These are phyloP conservation scores for Trichoderma brevicompactum DNA, from an alignment of 2,329 filamentous ascomycete species.

Conservation along the genomic window DNA sequence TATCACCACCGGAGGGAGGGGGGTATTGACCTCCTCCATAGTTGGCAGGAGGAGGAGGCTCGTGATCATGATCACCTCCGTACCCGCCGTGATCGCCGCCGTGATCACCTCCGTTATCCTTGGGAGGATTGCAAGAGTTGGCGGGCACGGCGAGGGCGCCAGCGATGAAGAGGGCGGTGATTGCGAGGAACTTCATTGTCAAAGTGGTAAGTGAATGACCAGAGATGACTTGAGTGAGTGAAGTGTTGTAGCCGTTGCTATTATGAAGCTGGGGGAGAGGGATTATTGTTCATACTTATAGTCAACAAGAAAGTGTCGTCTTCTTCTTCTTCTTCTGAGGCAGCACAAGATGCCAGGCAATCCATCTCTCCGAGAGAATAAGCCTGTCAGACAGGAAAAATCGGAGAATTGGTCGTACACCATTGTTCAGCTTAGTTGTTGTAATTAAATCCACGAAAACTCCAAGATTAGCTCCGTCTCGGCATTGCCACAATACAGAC, in stretches of 20 bases:
- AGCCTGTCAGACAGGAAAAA: neutral
- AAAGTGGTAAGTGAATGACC: neutral
- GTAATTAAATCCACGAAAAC: slow-evolving; percentile 14
- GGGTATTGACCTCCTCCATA: neutral
- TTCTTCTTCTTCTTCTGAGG: neutral
- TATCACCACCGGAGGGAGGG: neutral
- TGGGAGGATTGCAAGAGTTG: neutral
- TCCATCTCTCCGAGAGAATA: neutral
- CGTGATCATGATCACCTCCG: neutral
- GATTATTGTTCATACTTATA: slow-evolving; percentile 9
- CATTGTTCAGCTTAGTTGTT: neutral
- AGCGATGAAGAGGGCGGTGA: slow-evolving; percentile 22
- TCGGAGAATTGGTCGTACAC: neutral
- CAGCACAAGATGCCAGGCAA: neutral
- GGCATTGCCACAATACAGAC: neutral
- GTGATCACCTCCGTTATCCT: neutral
- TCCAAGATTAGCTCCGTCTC: neutral
- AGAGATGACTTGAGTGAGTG: neutral
- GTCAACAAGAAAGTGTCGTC: neutral
- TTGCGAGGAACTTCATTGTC: slow-evolving; percentile 28
- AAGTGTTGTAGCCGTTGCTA: neutral
- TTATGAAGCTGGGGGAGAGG: neutral
- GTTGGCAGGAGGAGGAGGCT: neutral
- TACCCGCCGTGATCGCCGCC: neutral
- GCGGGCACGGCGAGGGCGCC: slow-evolving; percentile 11